A percentile compares a stretch with the other conserved stretches of the same genome.
phyloP scores from a whole-genome alignment of 768 basidiomycete species.

The Russula compacta region DNA sequence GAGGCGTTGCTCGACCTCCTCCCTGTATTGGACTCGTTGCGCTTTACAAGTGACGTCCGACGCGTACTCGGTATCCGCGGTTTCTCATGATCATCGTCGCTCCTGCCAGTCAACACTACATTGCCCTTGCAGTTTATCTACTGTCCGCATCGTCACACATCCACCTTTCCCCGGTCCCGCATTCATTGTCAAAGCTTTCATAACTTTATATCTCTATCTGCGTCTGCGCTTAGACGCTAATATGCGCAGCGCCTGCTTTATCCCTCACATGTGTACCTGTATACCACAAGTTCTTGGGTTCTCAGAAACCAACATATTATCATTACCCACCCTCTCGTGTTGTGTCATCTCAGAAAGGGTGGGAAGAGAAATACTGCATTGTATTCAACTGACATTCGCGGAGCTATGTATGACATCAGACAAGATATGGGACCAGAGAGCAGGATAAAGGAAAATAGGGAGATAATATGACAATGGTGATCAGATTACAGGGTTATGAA shows the following conservation, averaged over 20 bases:
- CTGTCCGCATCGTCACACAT: constrained; percentile 2
- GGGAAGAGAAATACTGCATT: constrained; percentile 2
- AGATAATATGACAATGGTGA: constrained; percentile 13
- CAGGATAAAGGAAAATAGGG: constrained; percentile 7
- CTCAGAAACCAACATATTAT: constrained; percentile 10
- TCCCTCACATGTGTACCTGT: constrained; percentile 18
- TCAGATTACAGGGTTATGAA: constrained; percentile 18
- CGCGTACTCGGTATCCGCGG: constrained; percentile 74
- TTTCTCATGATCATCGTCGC: constrained; percentile 29
- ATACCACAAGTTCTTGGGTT: constrained; percentile 15
- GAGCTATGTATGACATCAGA: constrained; percentile 11
- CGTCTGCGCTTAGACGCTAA: constrained; percentile 12
- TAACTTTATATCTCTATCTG: constrained; percentile 16
- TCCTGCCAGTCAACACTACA: background rate
- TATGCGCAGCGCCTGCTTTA: constrained; percentile 14
- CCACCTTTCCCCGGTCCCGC: background rate
- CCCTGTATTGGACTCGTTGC: constrained; percentile 89
- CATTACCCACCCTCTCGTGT: background rate
- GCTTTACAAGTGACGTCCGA: constrained; percentile 94
- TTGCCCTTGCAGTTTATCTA: background rate
- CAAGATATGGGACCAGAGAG: background rate
- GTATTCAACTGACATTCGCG: constrained; percentile 7
- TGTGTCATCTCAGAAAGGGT: background rate
- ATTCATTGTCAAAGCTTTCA: constrained; percentile 9
- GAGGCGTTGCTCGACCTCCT: constrained; percentile 93